Conservation (phyloP, 768 basidiomycete genomes). For the Mrakia blollopis region DNA sequence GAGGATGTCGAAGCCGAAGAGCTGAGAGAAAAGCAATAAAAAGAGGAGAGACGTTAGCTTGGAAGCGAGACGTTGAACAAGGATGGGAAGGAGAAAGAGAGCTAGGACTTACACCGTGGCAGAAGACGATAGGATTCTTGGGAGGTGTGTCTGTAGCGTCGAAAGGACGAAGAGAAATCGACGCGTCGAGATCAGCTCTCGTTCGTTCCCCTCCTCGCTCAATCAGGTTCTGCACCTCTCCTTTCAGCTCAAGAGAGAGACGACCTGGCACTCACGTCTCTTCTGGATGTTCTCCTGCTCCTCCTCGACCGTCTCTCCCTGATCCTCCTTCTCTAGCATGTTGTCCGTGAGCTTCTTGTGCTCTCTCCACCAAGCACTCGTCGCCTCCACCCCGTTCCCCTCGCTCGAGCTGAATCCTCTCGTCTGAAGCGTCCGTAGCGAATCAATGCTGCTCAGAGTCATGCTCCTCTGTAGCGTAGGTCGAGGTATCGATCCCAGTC, state of each 20-base stretch:
- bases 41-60: neutral
- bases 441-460: slow-evolving; percentile 21
- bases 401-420: neutral
- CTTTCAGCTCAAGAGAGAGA: neutral
- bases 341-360: slow-evolving; percentile 43
- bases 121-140: slow-evolving; percentile 83
- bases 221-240: neutral
- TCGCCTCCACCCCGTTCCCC: slow-evolving; percentile 7
- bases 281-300: slow-evolving; percentile 51
- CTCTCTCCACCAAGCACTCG: slow-evolving; percentile 21
- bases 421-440: slow-evolving; percentile 14
- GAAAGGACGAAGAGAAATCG: neutral
- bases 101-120: slow-evolving; percentile 61
- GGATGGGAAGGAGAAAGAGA: neutral
- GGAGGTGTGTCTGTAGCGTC: slow-evolving; percentile 55
- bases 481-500: neutral
- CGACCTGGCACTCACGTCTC: slow-evolving; percentile 55
- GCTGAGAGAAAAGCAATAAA: neutral
- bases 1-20: slow-evolving; percentile 31
- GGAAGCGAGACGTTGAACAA: no score
- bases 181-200: neutral
- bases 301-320: slow-evolving; percentile 51
- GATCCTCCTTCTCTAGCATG: slow-evolving; percentile 55
- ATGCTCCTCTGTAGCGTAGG: slow-evolving; percentile 10
- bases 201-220: neutral